Percentiles rank a stretch among this genome's conserved stretches.
Conservation (phyloP, 2,329 filamentous ascomycete species). For the Botrytis fabae region DNA sequence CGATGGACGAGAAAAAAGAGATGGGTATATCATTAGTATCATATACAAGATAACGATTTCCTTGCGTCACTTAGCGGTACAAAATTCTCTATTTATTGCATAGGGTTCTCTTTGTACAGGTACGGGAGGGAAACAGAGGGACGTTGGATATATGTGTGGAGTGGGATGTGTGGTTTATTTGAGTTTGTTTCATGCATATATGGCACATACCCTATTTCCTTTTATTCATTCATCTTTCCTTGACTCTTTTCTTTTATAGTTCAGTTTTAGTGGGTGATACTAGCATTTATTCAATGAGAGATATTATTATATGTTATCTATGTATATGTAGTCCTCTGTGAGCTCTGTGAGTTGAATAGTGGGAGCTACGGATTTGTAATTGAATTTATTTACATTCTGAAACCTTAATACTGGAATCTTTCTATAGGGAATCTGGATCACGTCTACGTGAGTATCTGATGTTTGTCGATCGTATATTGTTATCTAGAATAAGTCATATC, state of each 20-base stretch:
- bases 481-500: background rate
- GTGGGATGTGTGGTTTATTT: background rate
- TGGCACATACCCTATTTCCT: slow-evolving; percentile 12
- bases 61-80: slow-evolving; percentile 14
- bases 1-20: background rate
- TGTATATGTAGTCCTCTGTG: background rate
- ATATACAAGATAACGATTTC: slow-evolving; percentile 19
- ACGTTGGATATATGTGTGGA: background rate
- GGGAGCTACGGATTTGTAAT: background rate
- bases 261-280: background rate
- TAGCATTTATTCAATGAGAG: background rate
- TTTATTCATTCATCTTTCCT: background rate
- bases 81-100: slow-evolving; percentile 5
- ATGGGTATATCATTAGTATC: background rate
- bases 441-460: background rate
- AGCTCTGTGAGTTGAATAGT: background rate
- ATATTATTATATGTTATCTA: background rate
- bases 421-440: background rate
- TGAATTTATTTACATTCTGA: background rate
- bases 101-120: slow-evolving; percentile 10
- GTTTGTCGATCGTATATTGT: background rate
- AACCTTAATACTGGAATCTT: background rate
- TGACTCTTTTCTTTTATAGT: background rate
- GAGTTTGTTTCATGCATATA: slow-evolving; percentile 4
- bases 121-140: background rate